Evolutionary conservation across 164 flowering plant genomes (phyloP).

Genomic region (Dillenia suffruticosa): DNA sequence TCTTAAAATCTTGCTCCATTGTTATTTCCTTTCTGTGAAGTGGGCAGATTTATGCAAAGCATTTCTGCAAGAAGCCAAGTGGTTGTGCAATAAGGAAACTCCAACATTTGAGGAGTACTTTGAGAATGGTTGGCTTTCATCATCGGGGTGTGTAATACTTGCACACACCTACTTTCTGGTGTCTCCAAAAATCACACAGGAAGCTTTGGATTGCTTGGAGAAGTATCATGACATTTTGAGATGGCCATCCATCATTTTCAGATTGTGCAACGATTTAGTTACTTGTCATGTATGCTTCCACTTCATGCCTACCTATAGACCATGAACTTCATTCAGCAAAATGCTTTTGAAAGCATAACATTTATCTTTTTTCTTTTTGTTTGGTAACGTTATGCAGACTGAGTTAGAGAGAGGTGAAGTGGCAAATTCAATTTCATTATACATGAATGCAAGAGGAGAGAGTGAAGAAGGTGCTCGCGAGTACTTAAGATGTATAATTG

Average conservation of each 20-base stretch:
- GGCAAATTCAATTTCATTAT: conserved; percentile 26
- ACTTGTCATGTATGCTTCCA: conserved; percentile 32
- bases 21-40: conserved; percentile 14
- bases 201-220: conserved; percentile 11
- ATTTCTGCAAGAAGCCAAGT: conserved; percentile 39
- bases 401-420: conserved; percentile 35
- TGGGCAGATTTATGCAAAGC: conserved; percentile 45
- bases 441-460: conserved; percentile 22
- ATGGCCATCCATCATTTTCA: conserved; percentile 28
- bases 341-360: background rate
- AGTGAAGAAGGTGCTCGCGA: conserved; percentile 25
- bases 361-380: background rate
- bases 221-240: conserved; percentile 16
- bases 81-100: conserved; percentile 23
- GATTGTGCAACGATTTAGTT: conserved; percentile 34
- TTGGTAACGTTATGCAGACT: conserved; percentile 12
- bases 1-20: no score
- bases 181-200: background rate
- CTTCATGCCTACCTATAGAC: background rate
- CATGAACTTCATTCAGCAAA: no score
- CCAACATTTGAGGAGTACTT: conserved; percentile 45
- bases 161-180: conserved; percentile 24
- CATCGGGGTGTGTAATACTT: conserved; percentile 16
- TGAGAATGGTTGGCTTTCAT: conserved; percentile 35
- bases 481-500: conserved; percentile 20